These are phyloP conservation scores for Podaxis sp. DNA, from an alignment of 768 basidiomycete species.

Conservation along the genomic window DNA sequence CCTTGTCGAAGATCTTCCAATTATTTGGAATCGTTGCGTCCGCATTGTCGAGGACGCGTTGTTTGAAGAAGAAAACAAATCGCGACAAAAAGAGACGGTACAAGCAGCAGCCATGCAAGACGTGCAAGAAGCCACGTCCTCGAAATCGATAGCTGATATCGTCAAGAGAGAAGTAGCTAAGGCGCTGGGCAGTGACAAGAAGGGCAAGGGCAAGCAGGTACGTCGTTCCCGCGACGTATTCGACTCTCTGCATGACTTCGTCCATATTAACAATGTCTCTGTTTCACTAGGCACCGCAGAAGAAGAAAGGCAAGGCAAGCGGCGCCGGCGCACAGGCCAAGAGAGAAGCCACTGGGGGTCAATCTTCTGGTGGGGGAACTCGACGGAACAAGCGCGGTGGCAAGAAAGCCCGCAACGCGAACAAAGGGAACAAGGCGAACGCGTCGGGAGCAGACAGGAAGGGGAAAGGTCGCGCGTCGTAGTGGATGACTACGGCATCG, in stretches of 20 bases:
- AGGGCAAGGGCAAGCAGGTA: neutral
- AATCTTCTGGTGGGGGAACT: neutral
- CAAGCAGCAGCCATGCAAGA: neutral
- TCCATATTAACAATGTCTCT: neutral
- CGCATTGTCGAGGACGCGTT: neutral
- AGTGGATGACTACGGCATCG: neutral
- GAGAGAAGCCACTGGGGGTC: neutral
- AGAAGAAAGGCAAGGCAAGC: neutral
- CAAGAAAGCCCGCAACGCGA: neutral
- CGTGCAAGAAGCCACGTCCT: neutral
- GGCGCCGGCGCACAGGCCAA: neutral
- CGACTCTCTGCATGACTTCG: neutral
- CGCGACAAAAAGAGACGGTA: neutral
- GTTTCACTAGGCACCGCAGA: neutral
- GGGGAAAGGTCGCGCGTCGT: neutral
- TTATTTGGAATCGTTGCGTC: neutral
- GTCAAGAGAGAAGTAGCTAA: neutral
- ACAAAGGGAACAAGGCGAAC: neutral
- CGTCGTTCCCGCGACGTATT: neutral
- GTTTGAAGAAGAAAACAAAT: neutral
- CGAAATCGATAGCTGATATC: neutral
- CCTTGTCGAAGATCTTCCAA: neutral
- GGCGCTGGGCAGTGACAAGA: neutral
- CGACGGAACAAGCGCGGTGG: neutral
- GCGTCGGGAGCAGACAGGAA: neutral